A percentile compares a stretch with the other conserved stretches of the same genome.
phyloP scores from a whole-genome alignment of 345 rosid genomes.

The Eucalyptus brandiana region DNA sequence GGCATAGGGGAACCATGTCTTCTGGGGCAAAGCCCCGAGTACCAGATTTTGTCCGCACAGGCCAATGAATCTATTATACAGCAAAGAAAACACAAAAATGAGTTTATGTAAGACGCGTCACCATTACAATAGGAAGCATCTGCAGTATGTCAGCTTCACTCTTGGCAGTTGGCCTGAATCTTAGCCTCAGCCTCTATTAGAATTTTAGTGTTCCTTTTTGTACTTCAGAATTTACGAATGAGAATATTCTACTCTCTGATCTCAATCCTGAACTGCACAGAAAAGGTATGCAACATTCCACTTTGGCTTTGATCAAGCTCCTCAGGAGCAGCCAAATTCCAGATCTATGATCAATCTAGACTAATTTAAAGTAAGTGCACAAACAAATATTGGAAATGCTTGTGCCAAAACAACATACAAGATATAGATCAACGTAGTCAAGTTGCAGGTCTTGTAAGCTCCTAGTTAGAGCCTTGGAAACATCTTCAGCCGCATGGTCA shows the following conservation, averaged over 20 bases:
- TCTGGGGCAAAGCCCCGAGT: slow-evolving; percentile 24
- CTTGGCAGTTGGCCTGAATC: not conserved
- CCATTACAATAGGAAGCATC: not conserved
- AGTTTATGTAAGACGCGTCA: not conserved
- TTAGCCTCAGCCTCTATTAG: not conserved
- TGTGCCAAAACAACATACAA: slow-evolving; percentile 9
- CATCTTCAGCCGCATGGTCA: slow-evolving; percentile 43
- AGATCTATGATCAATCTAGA: not conserved
- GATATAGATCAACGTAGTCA: slow-evolving; percentile 39
- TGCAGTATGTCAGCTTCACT: not conserved
- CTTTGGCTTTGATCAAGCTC: not conserved
- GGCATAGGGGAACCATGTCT: slow-evolving; percentile 29
- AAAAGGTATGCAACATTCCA: not conserved
- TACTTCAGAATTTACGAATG: not conserved
- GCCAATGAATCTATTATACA: slow-evolving; percentile 41
- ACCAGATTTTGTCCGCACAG: slow-evolving; percentile 39
- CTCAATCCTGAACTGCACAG: not conserved
- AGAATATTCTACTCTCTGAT: not conserved
- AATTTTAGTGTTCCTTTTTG: not conserved
- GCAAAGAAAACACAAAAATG: not conserved
- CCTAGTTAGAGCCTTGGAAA: slow-evolving; percentile 23
- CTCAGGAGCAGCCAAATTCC: not conserved
- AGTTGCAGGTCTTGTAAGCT: slow-evolving; percentile 39
- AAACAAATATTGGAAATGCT: not conserved
- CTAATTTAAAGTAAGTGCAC: not conserved